Percentiles rank a stretch among this genome's conserved stretches.
Conservation (phyloP, 495 filamentous ascomycete genomes). For the Emericellopsis terricola region DNA sequence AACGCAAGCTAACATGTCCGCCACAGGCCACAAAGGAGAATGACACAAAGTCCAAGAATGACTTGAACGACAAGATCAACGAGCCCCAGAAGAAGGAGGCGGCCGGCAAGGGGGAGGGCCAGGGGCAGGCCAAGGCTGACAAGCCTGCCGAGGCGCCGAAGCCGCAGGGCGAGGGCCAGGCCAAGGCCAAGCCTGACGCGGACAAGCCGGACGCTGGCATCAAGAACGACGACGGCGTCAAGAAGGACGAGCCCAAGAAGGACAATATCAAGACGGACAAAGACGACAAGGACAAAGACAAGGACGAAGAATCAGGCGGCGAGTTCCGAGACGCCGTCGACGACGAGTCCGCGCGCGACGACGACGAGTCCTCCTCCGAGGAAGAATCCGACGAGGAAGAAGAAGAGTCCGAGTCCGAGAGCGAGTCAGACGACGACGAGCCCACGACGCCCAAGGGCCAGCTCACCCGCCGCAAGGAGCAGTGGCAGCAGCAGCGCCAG, state of each 20-base stretch:
- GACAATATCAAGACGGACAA: not conserved
- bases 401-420: conserved; percentile 3
- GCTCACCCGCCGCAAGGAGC: conserved; percentile 8
- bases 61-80: no score
- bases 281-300: not conserved
- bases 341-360: not conserved
- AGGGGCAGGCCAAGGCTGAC: no score
- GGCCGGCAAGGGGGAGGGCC: no score
- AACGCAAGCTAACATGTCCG: conserved; percentile 6
- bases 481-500: conserved; percentile 8
- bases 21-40: not conserved
- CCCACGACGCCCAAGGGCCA: conserved; percentile 11
- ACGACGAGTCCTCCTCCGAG: not conserved
- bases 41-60: not conserved
- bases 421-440: conserved; percentile 3
- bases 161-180: not conserved
- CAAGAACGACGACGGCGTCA: no score
- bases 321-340: conserved; percentile 2
- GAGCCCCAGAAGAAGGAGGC: no score
- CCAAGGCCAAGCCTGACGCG: no score
- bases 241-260: not conserved
- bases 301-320: not conserved
- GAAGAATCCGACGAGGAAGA: conserved; percentile 1
- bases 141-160: conserved; percentile 4
- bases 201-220: no score